These are phyloP conservation scores for Scheffersomyces parashehatae DNA, from an alignment of 1,139 yeast genomes.

Conservation along the genomic window DNA sequence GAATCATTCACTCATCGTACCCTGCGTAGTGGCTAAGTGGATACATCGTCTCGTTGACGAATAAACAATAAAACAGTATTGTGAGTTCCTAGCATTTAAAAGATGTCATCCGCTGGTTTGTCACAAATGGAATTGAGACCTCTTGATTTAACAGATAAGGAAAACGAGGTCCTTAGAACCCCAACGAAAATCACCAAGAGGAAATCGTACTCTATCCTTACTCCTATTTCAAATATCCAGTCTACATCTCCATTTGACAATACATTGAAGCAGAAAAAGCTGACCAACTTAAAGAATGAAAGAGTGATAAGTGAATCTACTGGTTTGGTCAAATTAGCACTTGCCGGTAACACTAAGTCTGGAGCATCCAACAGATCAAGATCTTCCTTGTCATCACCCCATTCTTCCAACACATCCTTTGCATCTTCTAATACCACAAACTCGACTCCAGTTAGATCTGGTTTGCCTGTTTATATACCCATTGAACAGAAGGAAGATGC, in stretches of 20 bases:
- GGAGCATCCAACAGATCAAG: slow-evolving; percentile 8
- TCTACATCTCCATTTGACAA: not conserved
- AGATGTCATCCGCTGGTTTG: no score
- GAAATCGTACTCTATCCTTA: slow-evolving; percentile 3
- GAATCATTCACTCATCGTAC: no score
- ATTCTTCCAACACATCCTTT: not conserved
- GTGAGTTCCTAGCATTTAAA: no score
- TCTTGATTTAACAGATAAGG: slow-evolving; percentile 1
- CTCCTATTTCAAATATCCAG: slow-evolving; percentile 1
- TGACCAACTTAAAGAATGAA: slow-evolving; percentile 6
- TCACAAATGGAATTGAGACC: no score
- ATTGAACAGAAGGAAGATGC: not conserved
- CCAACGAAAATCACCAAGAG: slow-evolving; percentile 8
- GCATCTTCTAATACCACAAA: not conserved
- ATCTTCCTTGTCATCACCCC: not conserved
- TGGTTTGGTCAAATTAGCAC: slow-evolving; percentile 20
- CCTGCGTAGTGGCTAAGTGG: no score
- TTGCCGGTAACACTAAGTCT: slow-evolving; percentile 1
- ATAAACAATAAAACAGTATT: no score
- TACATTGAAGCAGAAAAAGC: not conserved
- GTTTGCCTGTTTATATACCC: not conserved
- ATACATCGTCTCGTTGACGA: no score
- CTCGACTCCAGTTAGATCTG: not conserved
- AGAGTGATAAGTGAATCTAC: slow-evolving; percentile 21
- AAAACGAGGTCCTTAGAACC: slow-evolving; percentile 5